A percentile compares a stretch with the other conserved stretches of the same genome.
Evolutionary conservation across 352 stramenopile species (phyloP).

Genomic region (Halophytophthora polymorphica): DNA sequence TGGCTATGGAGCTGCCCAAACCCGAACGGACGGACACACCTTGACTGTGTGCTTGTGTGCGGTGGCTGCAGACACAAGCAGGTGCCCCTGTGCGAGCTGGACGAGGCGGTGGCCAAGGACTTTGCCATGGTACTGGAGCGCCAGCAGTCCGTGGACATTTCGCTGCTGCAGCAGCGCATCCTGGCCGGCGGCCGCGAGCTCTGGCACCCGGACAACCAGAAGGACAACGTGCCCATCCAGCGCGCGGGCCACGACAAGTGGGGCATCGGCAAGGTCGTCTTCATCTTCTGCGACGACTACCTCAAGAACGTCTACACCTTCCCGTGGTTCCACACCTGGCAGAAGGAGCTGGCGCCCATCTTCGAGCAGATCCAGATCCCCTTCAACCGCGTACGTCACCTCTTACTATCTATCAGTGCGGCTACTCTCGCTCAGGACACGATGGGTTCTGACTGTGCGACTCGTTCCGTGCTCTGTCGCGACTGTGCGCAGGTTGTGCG

Average conservation of each 20-base stretch:
- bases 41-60: neutral
- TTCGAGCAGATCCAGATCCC: slow-evolving; percentile 89
- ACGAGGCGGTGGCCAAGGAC: slow-evolving; percentile 29
- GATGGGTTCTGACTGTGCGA: neutral
- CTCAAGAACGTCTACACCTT: slow-evolving; percentile 93
- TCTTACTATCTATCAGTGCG: neutral
- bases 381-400: slow-evolving; percentile 28
- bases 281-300: slow-evolving; percentile 99
- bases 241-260: slow-evolving; percentile 96
- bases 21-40: neutral
- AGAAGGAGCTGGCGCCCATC: slow-evolving; percentile 76
- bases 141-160: slow-evolving; percentile 67
- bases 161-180: slow-evolving; percentile 58
- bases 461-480: neutral
- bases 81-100: slow-evolving; percentile 57
- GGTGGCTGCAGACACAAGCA: slow-evolving; percentile 58
- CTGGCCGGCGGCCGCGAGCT: slow-evolving; percentile 35
- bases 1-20: neutral
- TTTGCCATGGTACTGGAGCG: slow-evolving; percentile 55
- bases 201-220: slow-evolving; percentile 70
- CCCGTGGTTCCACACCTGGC: slow-evolving; percentile 91
- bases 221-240: slow-evolving; percentile 89
- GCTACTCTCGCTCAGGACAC: neutral
- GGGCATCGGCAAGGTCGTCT: slow-evolving; percentile 98
- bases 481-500: slow-evolving; percentile 72